These are phyloP conservation scores for Aspergillus ostianus DNA, from an alignment of 495 filamentous ascomycete genomes.

Conservation along the genomic window DNA sequence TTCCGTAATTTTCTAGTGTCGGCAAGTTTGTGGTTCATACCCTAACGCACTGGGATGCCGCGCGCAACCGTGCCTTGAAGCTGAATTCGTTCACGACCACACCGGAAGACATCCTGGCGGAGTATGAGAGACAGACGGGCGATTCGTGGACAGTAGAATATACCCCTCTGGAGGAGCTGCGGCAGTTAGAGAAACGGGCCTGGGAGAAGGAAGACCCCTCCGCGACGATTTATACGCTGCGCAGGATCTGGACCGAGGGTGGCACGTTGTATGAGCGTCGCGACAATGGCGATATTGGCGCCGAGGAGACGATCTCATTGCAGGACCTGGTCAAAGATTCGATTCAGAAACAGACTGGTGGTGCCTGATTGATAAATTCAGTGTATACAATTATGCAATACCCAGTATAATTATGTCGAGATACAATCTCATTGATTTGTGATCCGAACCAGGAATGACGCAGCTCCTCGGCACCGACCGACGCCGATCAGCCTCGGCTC, in stretches of 20 bases:
- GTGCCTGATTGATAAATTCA: no score
- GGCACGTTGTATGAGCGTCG: conserved; percentile 66
- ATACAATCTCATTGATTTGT: no score
- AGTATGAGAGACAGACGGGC: conserved; percentile 66
- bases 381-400: no score
- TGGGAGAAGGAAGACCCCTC: conserved; percentile 53
- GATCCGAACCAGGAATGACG: no score
- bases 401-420: no score
- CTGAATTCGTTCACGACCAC: conserved; percentile 71
- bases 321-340: conserved; percentile 35
- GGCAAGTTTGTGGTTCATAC: conserved; percentile 62
- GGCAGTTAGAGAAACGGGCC: conserved; percentile 50
- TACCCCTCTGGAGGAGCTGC: conserved; percentile 50
- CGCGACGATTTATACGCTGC: conserved; percentile 57
- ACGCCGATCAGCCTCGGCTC: not conserved
- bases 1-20: no score
- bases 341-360: conserved; percentile 17
- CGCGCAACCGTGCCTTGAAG: conserved; percentile 55
- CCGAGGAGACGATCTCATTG: conserved; percentile 48
- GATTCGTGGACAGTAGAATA: conserved; percentile 48
- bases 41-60: conserved; percentile 52
- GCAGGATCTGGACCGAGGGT: conserved; percentile 70
- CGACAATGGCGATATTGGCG: conserved; percentile 58
- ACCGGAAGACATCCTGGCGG: conserved; percentile 57
- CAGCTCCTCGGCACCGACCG: not conserved